Evolutionary conservation across 768 basidiomycete genomes (phyloP), one percentile per base, ranked within the genome.

Genomic region (Hortiboletus campestris): DNA sequence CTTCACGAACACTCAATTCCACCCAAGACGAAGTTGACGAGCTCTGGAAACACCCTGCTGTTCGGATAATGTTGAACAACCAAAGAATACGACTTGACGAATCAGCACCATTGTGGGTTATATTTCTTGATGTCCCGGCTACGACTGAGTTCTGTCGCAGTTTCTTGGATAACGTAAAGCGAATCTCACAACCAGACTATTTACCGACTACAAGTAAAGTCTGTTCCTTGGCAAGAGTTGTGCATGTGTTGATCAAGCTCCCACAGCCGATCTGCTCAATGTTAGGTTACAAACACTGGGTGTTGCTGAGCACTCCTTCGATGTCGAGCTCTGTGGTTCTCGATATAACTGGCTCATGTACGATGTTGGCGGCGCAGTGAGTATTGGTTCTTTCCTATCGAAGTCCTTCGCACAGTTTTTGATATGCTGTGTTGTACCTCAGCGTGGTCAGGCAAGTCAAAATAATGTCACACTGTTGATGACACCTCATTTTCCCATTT

Each of bases 251-350:
- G 34, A 61, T 42, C 25, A 28, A 40, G 19, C 47, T 36, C 44
- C 39, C 35, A 35, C 66, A 90, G 90, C 83, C 60, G 90, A 93
- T 69, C 80, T 92, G 52, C 78, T 93, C 14, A 84, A 86, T 53
- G 89, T 89, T 54, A 86, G 90, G 22, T 72, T 93, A 34, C 89
- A 89, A 72, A 91, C 90, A 0, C 72, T 92, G 13, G 90, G 90
- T 3, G 84, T 92, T 20, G 82, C 85, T 53, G 89, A 92, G 61
- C 88, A 91, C 65, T 76, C 81, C 2, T 89, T 90, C 67, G 80
- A 84, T 53, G 82, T 91, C 55, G 77, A 78, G 55, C 79, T 84
- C 57, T 82, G 80, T 39, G 84, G 85, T 3, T 77, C 75, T 53
- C 77, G 77, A 41, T 88, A 87, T 65, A 80, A 84, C 50, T 92